Base-by-base conservation (phyloP, 2,329 filamentous ascomycete genomes). In the Plenodomus lindquistii region DNA sequence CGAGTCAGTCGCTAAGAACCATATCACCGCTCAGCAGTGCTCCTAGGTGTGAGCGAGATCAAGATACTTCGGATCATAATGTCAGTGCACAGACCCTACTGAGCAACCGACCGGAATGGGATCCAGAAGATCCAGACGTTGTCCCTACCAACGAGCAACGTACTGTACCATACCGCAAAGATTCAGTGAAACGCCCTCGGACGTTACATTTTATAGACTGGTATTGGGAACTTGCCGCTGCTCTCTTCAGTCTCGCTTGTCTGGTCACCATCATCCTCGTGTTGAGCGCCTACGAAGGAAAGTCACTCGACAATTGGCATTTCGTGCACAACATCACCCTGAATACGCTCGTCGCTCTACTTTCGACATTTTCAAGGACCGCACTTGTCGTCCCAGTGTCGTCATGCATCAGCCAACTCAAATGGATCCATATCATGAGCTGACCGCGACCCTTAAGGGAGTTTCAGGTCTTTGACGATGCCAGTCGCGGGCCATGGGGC, bases 331-430 rank as follows among this genome's bases (percentile, higher is more conserved):
- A 42, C 21, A 37, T 42, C 2, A 44, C 21, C 6, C 44, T 42
- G 11, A 51, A 48, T 17, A 56, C 53, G 0, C 8, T 56, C 2
- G 36, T 56, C n/a, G 46, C 53, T 2, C 24, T 51, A 3, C 43
- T 56, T 19, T 54, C 53, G 2, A 53, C 47, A 0, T 8, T 51
- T 13, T 50, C 60, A 7, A 68, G 66, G 55, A 55, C 64, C 2
- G 56, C 64, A 4, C 34, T 69, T 13, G 45, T 70, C 3, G 48
- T 66, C n/a, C 43, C 57, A 2, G 54, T 69, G 5, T 58, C 66
- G 2, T 52, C 60, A n/a, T 65, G 63, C 42, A 50, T 69, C 15
- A 52, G 65, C 34, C 62, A 70, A 42, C 50, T 71, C 4, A 69
- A 71, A 43, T 71, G 64, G 66, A 50, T 59, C 11, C 56, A 58